A percentile compares a stretch with the other conserved stretches of the same genome.
phyloP scores from a whole-genome alignment of 257 asterid genomes.

The Petunia axillaris region DNA sequence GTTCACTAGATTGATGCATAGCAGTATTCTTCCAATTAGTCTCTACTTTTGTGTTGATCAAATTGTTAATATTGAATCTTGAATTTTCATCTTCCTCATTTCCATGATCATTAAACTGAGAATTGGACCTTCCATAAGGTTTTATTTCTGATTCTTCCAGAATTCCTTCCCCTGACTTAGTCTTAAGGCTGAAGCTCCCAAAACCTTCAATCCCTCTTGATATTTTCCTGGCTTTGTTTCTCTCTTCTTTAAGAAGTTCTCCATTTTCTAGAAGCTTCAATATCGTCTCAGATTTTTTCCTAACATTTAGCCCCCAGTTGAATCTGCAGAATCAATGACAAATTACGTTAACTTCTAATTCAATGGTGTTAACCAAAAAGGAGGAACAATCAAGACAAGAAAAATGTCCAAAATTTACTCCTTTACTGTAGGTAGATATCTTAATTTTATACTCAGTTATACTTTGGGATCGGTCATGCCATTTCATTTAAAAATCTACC shows the following conservation, averaged over 20 bases:
- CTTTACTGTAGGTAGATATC: no score
- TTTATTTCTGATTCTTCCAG: conserved; percentile 38
- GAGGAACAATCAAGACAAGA: no score
- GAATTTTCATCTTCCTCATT: conserved; percentile 34
- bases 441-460: no score
- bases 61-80: neutral
- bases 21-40: no score
- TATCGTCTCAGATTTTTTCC: conserved; percentile 69
- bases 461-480: no score
- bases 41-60: no score
- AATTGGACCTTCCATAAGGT: conserved; percentile 55
- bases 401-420: no score
- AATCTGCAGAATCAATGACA: conserved; percentile 46
- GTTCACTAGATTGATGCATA: no score
- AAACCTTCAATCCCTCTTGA: conserved; percentile 88
- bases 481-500: no score
- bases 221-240: conserved; percentile 63
- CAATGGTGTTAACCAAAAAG: no score
- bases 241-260: conserved; percentile 68
- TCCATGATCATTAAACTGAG: conserved; percentile 53
- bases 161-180: conserved; percentile 38
- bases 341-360: neutral
- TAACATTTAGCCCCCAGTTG: conserved; percentile 78
- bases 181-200: conserved; percentile 67
- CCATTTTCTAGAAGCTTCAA: conserved; percentile 68